A percentile compares a stretch with the other conserved stretches of the same genome.
Conservation (phyloP, 2,329 filamentous ascomycete species). For the Diaporthe citriasiana region DNA sequence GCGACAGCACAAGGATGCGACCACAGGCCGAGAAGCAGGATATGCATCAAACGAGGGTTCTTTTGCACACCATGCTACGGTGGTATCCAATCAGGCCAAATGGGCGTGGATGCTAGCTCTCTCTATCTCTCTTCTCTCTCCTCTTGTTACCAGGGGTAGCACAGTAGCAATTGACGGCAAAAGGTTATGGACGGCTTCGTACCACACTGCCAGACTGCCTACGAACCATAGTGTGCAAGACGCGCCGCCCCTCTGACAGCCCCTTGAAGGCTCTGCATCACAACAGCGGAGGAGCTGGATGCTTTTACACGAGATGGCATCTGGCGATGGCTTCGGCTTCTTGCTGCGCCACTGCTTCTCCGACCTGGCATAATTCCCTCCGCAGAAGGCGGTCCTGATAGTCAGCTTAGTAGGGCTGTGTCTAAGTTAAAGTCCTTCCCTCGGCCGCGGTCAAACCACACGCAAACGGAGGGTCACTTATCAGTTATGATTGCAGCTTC, state of each 20-base stretch:
- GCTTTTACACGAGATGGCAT: background rate
- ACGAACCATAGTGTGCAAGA: background rate
- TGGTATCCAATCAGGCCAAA: conserved; percentile 15
- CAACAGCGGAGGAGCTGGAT: background rate
- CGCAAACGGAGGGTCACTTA: conserved; percentile 2
- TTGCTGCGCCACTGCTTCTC: background rate
- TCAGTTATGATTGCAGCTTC: conserved; percentile 22
- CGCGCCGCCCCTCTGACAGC: background rate
- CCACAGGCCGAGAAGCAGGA: background rate
- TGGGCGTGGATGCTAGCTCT: conserved; percentile 4
- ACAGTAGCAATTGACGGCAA: conserved; percentile 13
- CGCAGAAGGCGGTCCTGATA: background rate
- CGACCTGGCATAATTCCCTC: background rate
- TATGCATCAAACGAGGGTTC: conserved; percentile 31
- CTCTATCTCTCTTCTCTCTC: background rate
- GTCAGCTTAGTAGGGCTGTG: conserved; percentile 34
- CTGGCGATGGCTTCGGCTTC: background rate
- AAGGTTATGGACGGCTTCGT: conserved; percentile 20
- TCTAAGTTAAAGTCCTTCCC: conserved; percentile 28
- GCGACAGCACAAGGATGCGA: background rate
- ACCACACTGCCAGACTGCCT: conserved; percentile 11
- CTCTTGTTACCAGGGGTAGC: background rate
- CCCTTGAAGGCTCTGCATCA: background rate
- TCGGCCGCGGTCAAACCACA: conserved; percentile 22
- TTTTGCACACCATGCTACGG: conserved; percentile 34